These are phyloP conservation scores for Bromus sterilis DNA, from an alignment of 176 grass and related monocot species.

Conservation along the genomic window DNA sequence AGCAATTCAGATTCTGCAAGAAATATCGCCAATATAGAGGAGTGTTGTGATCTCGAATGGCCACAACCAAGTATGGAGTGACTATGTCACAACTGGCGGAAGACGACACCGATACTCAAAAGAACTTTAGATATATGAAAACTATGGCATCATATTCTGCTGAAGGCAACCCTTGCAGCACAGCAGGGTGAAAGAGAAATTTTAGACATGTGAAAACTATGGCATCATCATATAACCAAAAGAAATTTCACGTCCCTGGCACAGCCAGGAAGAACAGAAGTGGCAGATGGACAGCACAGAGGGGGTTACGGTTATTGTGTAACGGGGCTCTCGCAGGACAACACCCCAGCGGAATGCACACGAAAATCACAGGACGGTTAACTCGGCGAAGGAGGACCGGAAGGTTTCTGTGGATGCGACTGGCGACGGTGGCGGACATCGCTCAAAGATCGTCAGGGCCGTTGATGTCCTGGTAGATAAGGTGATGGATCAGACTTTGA, in stretches of 20 bases:
- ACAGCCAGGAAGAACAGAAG: slow-evolving; percentile 25
- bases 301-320: slow-evolving; percentile 43
- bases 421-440: neutral
- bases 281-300: slow-evolving; percentile 24
- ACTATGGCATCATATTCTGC: no score
- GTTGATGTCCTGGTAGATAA: slow-evolving; percentile 42
- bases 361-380: slow-evolving; percentile 32
- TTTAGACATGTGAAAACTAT: neutral
- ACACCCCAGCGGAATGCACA: slow-evolving; percentile 15
- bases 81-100: neutral
- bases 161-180: neutral
- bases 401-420: slow-evolving; percentile 5
- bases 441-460: slow-evolving; percentile 58
- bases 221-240: slow-evolving; percentile 13
- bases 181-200: neutral
- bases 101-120: neutral
- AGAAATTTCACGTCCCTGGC: slow-evolving; percentile 22
- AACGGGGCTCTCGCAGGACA: neutral
- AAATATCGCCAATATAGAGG: no score
- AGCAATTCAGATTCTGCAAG: neutral
- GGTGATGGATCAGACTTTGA: neutral
- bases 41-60: neutral
- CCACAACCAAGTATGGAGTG: no score
- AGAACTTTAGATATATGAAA: no score
- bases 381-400: slow-evolving; percentile 6